Evolutionary conservation across 768 basidiomycete genomes (phyloP), one percentile per base, ranked within the genome.

Genomic region (Jaapia argillacea): DNA sequence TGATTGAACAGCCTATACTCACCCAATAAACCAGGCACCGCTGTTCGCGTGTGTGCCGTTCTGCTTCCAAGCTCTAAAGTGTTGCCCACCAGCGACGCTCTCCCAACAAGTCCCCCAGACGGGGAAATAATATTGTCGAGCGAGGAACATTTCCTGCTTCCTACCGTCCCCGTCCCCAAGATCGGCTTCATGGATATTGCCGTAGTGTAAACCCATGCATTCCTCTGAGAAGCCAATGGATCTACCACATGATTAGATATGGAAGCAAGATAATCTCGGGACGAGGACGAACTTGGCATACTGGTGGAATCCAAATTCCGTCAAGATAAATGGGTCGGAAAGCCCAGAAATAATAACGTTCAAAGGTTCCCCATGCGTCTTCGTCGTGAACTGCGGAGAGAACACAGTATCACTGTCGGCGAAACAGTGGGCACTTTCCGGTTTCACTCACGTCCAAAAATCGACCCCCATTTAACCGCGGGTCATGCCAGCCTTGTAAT

Each of bases 31-130:
- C 88, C 88, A 91, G 5, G 88, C 88, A 1, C 81, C 77, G 39
- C 75, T 82, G 52, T 80, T 66, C 0, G 74, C 85, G 14, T 65
- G 54, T 0, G 82, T 79, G 3, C 86, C 88, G 51, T 89, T 87
- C 68, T 92, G 88, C 54, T 77, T 79, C 88, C 88, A 92, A 5
- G 86, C 86, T 40, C 88, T 74, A 54, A 86, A 92, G 56, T 92
- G 90, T 45, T 91, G 81, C 2, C 88, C 89, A n/a, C 87, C 87
- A 12, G 79, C 70, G 20, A 91, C 59, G 52, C 78, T 86, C 68
- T 92, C 88, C 84, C 89, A 88, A 59, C 89, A 92, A 0, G 86
- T 86, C 22, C 89, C 89, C 72, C 77, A 80, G 26, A 80, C 62
- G 3, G 87, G 85, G 51, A 75, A 74, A 60, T 87, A 89, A 48